Conservation (phyloP, 1,284 basidiomycete genomes). For the Meira miltonrushii region DNA sequence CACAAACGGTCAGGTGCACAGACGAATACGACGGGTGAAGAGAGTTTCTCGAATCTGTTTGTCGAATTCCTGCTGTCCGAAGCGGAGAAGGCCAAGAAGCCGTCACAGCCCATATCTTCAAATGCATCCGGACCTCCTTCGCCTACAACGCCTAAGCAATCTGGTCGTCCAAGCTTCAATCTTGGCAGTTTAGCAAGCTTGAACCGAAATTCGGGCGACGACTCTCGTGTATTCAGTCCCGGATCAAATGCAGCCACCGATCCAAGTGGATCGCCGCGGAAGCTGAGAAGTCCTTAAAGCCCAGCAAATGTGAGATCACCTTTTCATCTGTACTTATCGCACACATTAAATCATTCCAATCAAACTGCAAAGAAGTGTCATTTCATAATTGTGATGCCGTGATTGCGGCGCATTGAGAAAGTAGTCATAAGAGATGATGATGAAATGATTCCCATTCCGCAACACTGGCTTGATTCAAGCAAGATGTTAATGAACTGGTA, state of each 20-base stretch:
- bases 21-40: conserved; percentile 14
- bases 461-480: no score
- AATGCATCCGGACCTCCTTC: not conserved
- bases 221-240: not conserved
- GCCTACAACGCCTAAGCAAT: not conserved
- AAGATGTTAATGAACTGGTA: no score
- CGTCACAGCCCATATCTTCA: not conserved
- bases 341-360: no score
- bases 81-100: conserved; percentile 24
- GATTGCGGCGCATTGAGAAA: not conserved
- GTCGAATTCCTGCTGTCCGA: conserved; percentile 49
- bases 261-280: not conserved
- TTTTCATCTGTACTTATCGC: not conserved
- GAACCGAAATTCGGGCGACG: not conserved
- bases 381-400: not conserved
- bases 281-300: not conserved
- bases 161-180: conserved; percentile 3
- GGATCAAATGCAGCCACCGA: not conserved
- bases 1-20: conserved; percentile 21
- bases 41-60: conserved; percentile 44
- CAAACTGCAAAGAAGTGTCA: not conserved
- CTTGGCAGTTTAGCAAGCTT: conserved; percentile 6
- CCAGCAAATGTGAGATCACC: not conserved
- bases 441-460: not conserved
- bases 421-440: no score